phyloP scores from a whole-genome alignment of 1,139 yeast species.

The Suhomyces guaymorum region DNA sequence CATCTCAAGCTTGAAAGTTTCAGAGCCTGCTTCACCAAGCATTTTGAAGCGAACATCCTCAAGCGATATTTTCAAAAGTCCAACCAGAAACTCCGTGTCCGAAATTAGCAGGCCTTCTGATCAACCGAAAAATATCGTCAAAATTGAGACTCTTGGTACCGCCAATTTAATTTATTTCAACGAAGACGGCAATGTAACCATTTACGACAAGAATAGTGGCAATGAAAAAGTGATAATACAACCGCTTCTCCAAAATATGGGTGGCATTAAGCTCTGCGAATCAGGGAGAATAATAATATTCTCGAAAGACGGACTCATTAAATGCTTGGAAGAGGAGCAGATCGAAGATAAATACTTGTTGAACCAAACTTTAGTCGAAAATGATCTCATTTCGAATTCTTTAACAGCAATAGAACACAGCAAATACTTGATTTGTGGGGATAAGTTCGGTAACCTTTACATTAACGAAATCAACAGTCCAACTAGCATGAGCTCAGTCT shows the following conservation, averaged over 20 bases:
- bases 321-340: constrained; percentile 20
- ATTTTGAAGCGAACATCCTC: background rate
- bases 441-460: constrained; percentile 46
- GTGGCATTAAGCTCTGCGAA: constrained; percentile 37
- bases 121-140: background rate
- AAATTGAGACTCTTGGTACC: background rate
- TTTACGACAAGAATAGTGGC: constrained; percentile 20
- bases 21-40: background rate
- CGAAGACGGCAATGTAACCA: constrained; percentile 19
- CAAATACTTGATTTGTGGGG: constrained; percentile 41
- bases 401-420: constrained; percentile 31
- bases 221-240: constrained; percentile 24
- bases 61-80: constrained; percentile 3
- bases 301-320: constrained; percentile 44
- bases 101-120: background rate
- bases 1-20: constrained; percentile 6
- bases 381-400: constrained; percentile 30
- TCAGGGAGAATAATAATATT: constrained; percentile 35
- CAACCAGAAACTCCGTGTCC: background rate
- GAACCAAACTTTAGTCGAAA: too few relatives aligned
- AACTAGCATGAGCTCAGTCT: constrained; percentile 13
- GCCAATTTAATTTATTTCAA: constrained; percentile 8
- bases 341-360: too few relatives aligned
- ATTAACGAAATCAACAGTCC: constrained; percentile 19
- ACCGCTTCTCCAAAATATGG: constrained; percentile 36